These are phyloP conservation scores for Aureobasidium sp. DNA, from an alignment of 2,329 filamentous ascomycete species.

Conservation along the genomic window DNA sequence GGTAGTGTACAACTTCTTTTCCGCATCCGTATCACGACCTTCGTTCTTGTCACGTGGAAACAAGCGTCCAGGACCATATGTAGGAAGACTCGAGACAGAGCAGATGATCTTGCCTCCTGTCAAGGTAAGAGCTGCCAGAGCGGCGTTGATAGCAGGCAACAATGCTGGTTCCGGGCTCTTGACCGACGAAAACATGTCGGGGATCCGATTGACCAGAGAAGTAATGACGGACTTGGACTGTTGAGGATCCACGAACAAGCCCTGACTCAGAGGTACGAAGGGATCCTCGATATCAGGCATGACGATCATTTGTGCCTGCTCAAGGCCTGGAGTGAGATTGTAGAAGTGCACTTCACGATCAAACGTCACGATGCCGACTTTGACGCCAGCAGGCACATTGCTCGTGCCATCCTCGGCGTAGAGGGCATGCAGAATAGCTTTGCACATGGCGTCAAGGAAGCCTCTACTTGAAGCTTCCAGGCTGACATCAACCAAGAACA, in stretches of 20 bases:
- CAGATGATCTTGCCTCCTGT: slow-evolving; percentile 92
- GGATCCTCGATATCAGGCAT: slow-evolving; percentile 97
- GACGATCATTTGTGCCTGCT: slow-evolving; percentile 94
- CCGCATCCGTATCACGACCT: slow-evolving; percentile 79
- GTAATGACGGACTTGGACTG: slow-evolving; percentile 83
- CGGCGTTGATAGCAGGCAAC: slow-evolving; percentile 75
- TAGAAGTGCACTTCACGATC: slow-evolving; percentile 98
- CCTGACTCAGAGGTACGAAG: slow-evolving; percentile 84
- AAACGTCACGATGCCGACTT: slow-evolving; percentile 90
- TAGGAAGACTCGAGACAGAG: slow-evolving; percentile 79
- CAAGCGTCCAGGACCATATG: slow-evolving; percentile 80
- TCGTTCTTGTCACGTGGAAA: slow-evolving; percentile 85
- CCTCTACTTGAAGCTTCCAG: slow-evolving; percentile 88
- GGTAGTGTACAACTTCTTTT: slow-evolving; percentile 85
- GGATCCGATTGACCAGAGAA: slow-evolving; percentile 75
- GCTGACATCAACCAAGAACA: slow-evolving; percentile 90
- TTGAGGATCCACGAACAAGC: slow-evolving; percentile 88
- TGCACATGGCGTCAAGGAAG: slow-evolving; percentile 82
- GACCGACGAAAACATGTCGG: slow-evolving; percentile 75
- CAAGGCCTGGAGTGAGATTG: slow-evolving; percentile 73
- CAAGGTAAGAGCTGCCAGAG: slow-evolving; percentile 70
- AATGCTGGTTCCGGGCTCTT: slow-evolving; percentile 90
- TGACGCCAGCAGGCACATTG: slow-evolving; percentile 67
- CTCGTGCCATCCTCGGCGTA: slow-evolving; percentile 55
- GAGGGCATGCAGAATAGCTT: slow-evolving; percentile 76